Conservation (phyloP, 164 flowering plant species). For the Chimonanthus salicifolius region DNA sequence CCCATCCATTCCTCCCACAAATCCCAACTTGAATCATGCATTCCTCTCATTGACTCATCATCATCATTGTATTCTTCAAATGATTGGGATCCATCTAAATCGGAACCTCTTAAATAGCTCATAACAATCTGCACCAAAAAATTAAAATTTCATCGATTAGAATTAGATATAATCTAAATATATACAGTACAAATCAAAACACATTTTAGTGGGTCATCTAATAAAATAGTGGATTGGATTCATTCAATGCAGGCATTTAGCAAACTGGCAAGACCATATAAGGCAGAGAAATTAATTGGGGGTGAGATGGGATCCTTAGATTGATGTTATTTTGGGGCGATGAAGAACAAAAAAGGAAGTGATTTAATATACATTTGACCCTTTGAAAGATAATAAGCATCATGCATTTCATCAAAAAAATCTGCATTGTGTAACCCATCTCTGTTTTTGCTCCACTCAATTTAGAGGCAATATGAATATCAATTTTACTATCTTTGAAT, state of each 20-base stretch:
- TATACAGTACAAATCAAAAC: too few relatives aligned
- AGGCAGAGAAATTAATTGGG: too few relatives aligned
- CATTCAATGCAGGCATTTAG: too few relatives aligned
- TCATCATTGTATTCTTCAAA: constrained; percentile 6
- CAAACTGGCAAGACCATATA: too few relatives aligned
- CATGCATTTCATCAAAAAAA: background rate
- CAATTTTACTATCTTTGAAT: background rate
- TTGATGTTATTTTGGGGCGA: too few relatives aligned
- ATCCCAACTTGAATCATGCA: constrained; percentile 65
- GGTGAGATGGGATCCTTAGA: too few relatives aligned
- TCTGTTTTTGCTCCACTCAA: background rate
- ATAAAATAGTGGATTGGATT: too few relatives aligned
- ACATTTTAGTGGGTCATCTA: too few relatives aligned
- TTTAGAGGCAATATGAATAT: background rate
- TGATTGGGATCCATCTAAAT: background rate
- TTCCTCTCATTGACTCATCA: constrained; percentile 47
- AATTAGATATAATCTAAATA: too few relatives aligned
- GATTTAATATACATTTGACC: background rate
- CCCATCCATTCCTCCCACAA: constrained; percentile 96
- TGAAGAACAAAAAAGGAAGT: too few relatives aligned
- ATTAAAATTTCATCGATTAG: too few relatives aligned
- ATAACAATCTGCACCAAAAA: constrained; percentile 51
- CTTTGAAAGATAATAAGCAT: background rate
- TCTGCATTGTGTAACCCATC: background rate
- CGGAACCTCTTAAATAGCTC: constrained; percentile 45